Conservation (phyloP, 73 alveolate species). For the Paramecium octaurelia region DNA sequence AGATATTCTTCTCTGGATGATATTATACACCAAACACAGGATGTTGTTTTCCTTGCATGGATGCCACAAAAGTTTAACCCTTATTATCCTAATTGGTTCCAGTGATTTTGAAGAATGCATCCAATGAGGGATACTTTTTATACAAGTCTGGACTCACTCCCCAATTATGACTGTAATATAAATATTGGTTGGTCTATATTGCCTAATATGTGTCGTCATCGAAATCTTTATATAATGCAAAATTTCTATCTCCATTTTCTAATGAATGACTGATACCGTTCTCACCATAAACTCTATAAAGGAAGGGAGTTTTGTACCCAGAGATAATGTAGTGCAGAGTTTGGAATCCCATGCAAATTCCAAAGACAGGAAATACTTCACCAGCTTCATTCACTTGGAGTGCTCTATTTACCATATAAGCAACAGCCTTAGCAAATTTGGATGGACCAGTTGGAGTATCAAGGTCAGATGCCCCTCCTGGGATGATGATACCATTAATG, state of each 20-base stretch:
- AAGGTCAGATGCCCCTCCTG: neutral
- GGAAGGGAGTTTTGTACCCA: neutral
- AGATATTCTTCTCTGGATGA: slow-evolving; percentile 80
- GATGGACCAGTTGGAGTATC: slow-evolving; percentile 24
- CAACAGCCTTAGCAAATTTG: neutral
- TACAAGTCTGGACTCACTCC: slow-evolving; percentile 10
- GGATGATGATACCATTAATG: slow-evolving; percentile 10
- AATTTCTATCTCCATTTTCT: slow-evolving; percentile 16
- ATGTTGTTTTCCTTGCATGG: slow-evolving; percentile 64
- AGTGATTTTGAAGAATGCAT: neutral
- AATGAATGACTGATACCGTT: neutral
- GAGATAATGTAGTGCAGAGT: neutral
- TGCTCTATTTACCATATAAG: neutral
- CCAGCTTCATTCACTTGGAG: neutral
- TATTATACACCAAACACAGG: slow-evolving; percentile 75
- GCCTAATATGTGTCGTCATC: neutral
- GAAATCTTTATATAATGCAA: neutral
- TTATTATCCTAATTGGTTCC: neutral
- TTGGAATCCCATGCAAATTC: neutral
- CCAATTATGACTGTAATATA: slow-evolving; percentile 1
- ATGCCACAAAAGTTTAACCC: slow-evolving; percentile 28
- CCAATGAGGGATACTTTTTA: neutral
- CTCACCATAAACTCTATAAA: slow-evolving; percentile 6
- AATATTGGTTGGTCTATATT: neutral
- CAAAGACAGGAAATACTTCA: neutral